phyloP scores from a whole-genome alignment of 192 early-diverging fungal genomes.

The Phlyctochytrium planicorne region DNA sequence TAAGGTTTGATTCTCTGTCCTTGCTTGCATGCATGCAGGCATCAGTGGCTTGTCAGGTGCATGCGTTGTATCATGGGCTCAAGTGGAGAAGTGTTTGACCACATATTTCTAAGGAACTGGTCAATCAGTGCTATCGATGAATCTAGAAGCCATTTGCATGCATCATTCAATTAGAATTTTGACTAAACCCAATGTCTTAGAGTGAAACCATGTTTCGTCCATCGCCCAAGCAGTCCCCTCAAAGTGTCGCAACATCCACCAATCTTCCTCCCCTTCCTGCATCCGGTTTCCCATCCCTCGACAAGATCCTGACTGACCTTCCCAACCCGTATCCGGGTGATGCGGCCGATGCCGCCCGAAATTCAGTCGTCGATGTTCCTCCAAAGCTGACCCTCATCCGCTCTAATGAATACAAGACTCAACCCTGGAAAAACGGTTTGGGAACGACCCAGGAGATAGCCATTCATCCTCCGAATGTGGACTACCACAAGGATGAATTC shows the following conservation, averaged over 20 bases:
- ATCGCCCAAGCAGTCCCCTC: not conserved
- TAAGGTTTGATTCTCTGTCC: too few relatives aligned
- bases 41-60: too few relatives aligned
- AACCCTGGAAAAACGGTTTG: conserved; percentile 65
- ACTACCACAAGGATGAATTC: conserved; percentile 52
- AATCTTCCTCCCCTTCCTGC: not conserved
- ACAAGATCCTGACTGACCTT: not conserved
- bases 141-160: too few relatives aligned
- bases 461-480: conserved; percentile 45
- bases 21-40: too few relatives aligned
- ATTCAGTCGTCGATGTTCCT: conserved; percentile 6
- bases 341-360: not conserved
- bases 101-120: too few relatives aligned
- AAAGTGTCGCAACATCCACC: not conserved
- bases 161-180: too few relatives aligned
- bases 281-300: not conserved
- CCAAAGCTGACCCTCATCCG: conserved; percentile 16
- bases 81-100: too few relatives aligned
- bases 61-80: too few relatives aligned
- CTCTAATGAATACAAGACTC: conserved; percentile 19
- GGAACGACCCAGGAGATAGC: conserved; percentile 60
- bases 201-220: too few relatives aligned
- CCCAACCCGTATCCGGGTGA: not conserved
- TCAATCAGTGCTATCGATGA: too few relatives aligned
- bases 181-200: too few relatives aligned